Evolutionary conservation across 164 flowering plant genomes (phyloP), one percentile per base, ranked within the genome.

Genomic region (Vitis rotundifolia): DNA sequence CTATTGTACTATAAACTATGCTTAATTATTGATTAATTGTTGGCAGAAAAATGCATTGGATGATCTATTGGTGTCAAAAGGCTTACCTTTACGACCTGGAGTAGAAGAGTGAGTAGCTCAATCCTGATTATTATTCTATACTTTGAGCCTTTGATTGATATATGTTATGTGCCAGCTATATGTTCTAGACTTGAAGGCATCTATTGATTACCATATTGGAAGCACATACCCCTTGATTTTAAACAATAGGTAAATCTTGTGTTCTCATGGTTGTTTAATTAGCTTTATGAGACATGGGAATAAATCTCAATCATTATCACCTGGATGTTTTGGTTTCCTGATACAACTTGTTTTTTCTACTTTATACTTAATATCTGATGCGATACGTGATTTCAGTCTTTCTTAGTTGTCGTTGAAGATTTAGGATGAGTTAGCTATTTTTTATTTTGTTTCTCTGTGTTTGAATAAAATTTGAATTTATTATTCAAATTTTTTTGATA

Each of bases 21-120:
- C 13, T 6, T 55, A 75, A 49, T 49, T 15, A 26, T 48, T 75
- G 61, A 49, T 70, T 79, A 56, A 66, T 55, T 81, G 67, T 68
- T 81, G 76, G 77, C 92, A 95, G 99, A 76, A 80, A 78, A 90
- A 75, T 70, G 95, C 98, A 29, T 67, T 92, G 90, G 96, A 85
- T 59, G 99, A 92, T 68, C 73, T 87, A 72, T 78, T 87, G 74
- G 75, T 67, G 72, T 81, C 94, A 63, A 64, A 82, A 64, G 67
- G 73, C 70, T 67, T 85, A 71, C 83, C 94, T 37, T 74, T 95
- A 74, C 87, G 98, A 63, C 97, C 97, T 74, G 99, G 98, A 68
- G 85, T 81, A 63, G 87, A 86, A 81, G 83, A 89, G 97, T 92
- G 69, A 89, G 97, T 78, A 31, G 14, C 55, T 61, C 61, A 15